Base-by-base conservation (phyloP, 2,329 filamentous ascomycete species). In the Colletotrichum tofieldiae region DNA sequence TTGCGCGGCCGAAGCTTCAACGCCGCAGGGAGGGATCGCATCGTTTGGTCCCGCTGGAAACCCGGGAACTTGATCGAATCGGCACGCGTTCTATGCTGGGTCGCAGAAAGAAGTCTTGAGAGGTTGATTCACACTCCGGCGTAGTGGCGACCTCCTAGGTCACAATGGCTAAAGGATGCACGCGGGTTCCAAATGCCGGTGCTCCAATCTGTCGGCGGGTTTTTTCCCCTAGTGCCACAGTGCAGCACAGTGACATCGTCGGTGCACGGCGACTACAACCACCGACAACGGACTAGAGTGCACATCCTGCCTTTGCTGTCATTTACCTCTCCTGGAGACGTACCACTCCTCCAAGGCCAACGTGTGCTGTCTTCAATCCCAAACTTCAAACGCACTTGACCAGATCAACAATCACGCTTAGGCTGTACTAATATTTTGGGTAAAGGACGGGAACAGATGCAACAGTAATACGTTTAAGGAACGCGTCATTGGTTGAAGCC, bases 21-120 rank as follows among this genome's bases (percentile, higher is more conserved):
- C 32, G 69, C 65, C 20, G 45, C 58, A 11, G 65, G 61, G 35
- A 72, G 45, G n/a, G 65, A 63, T 47, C 69, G 65, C 69, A 72
- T 72, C 2, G 8, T 51, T 43, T 5, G n/a, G 29, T 18, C 2
- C n/a, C 23, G 12, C 11, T 26, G 37, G 23, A 43, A 59, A 9
- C 23, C 23, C 11, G 11, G 2, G 1, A 16, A 16, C 9, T 11
- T 3, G 16, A 4, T 18, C 14, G 5, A 20, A 23, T 56, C 7
- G 11, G 20, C 12, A 20, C 54, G 32, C n/a, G 12, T n/a, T 23
- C 32, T 37, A 23, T 23, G 11, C 39, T 5, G 9, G 20, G 32
- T 23, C 23, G 32, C 32, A 14, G 20, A 11, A 37, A 12, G 11
- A n/a, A 23, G 8, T n/a, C 32, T 39, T 14, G 52, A 12, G 6